Evolutionary conservation across 75 land plant species (phyloP).

Genomic region (Gnetum montanum): DNA sequence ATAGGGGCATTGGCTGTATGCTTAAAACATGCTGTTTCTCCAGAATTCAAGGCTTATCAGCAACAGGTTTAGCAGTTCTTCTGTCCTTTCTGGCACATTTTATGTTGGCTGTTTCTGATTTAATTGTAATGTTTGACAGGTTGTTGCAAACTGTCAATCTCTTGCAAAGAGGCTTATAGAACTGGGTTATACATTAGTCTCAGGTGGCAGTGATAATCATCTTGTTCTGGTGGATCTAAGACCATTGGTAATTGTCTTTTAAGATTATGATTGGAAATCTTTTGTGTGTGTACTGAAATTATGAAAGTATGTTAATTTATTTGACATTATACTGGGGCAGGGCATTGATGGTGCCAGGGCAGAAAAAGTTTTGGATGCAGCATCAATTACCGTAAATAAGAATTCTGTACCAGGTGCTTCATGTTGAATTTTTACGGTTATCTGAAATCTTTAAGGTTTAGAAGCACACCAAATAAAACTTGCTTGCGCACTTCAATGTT

Average conservation of each 20-base stretch:
- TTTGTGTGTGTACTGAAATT: too few relatives aligned
- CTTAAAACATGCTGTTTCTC: slow-evolving; percentile 60
- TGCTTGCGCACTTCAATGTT: neutral
- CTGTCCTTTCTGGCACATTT: too few relatives aligned
- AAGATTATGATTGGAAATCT: too few relatives aligned
- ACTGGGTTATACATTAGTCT: slow-evolving; percentile 74
- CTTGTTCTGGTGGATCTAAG: slow-evolving; percentile 84
- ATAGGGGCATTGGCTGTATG: slow-evolving; percentile 93
- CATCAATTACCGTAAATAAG: slow-evolving; percentile 87
- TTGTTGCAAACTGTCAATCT: slow-evolving; percentile 76
- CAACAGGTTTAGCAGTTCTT: slow-evolving; percentile 34
- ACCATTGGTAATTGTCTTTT: slow-evolving; percentile 52
- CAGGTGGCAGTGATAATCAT: slow-evolving; percentile 95
- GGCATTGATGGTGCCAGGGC: slow-evolving; percentile 89
- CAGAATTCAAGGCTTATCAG: slow-evolving; percentile 71
- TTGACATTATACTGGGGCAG: slow-evolving; percentile 31
- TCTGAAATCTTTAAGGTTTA: too few relatives aligned
- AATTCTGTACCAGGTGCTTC: slow-evolving; percentile 89
- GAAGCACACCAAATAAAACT: too few relatives aligned
- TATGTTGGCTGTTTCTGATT: neutral
- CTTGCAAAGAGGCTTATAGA: slow-evolving; percentile 57
- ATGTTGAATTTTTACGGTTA: neutral
- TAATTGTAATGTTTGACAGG: slow-evolving; percentile 21
- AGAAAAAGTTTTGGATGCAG: slow-evolving; percentile 79
- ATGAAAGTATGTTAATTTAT: neutral